Base-by-base conservation (phyloP, 2,329 filamentous ascomycete genomes). In the Gnomoniopsis smithogilvyi region DNA sequence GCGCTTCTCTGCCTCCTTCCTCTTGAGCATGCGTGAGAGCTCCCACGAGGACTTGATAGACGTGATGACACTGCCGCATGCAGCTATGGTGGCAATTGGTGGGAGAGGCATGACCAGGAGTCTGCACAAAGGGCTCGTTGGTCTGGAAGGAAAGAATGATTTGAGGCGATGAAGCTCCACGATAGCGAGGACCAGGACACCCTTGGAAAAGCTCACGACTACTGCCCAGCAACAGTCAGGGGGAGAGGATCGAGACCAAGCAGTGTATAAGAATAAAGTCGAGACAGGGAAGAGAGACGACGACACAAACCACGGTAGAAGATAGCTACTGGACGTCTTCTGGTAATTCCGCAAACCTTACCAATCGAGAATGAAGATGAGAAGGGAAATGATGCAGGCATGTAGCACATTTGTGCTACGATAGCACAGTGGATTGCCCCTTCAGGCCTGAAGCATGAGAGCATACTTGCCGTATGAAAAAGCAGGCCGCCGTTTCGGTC, bases 41-140 rank as follows among this genome's bases (percentile, higher is more conserved):
- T 69, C 68, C 67, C 66, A 69, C 54, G 64, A 63, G 11, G 68
- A 69, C 58, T 69, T 69, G 61, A 69, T 63, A 17, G 67, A 65
- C 1, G 67, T 69, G 58, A 69, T 64, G 48, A 69, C 54, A 47
- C 67, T 68, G 36, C 68, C 68, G 49, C 66, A 67, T 15, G 68
- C 67, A 34, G 67, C 68, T 19, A 67, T 48, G 2, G 67, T 69
- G 52, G 67, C 65, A 38, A 69, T 58, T 3, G 58, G 61, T 6
- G 67, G 65, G 45, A 69, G 60, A 26, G 54, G 56, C 67, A 69
- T 69, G 43, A 34, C 63, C 51, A n/a, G 19, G 24, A 33, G 11
- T 17, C 14, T 60, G 33, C 14, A 7, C n/a, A 19, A 12, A 41
- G 4, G 4, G 4, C 14, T 45, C 41, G 41, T n/a, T 4, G 43